Evolutionary conservation across 257 asterid species (phyloP), one percentile per base, ranked within the genome.

Genomic region (Perilla frutescens): DNA sequence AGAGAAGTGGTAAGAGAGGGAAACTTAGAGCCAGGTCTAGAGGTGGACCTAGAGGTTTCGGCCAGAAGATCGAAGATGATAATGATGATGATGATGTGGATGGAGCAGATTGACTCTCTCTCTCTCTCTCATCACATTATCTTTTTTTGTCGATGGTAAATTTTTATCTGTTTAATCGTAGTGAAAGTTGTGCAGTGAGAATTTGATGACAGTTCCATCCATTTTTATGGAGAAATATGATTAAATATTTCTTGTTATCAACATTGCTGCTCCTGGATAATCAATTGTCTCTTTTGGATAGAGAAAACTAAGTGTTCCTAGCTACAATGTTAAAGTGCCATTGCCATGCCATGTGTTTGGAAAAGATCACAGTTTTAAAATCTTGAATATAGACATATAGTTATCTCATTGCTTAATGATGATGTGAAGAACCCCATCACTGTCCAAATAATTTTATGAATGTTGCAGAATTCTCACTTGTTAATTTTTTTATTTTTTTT

Each of bases 11-110:
- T 1, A 86, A 87, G 67, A 87, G 75, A 45, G 88, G 89, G n/a
- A 88, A 74, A 51, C 63, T 82, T 5, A 75, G 77, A 65, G 84
- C 83, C 0, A 79, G 88, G 60, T 77, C 87, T 32, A 73, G 91
- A 57, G 85, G 62, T 12, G 91, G 95, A 10, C 99, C 99, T 0
- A 81, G 84, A 83, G 99, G 99, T 0, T 94, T 94, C n/a, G 99
- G 99, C 0, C 96, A 91, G 77, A 91, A 87, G 78, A 43, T 83
- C 2, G 86, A 80, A 6, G 86, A 81, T 32, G 74, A 66, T 14
- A 87, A 82, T 26, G 87, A 73, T 43, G 72, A 57, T 48, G 50
- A 53, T 14, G 26, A 39, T 37, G 29, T 37, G 10, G 91, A 83
- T 36, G 81, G 56, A 26, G 50, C 51, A 36, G 73, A 44, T 3